Base-by-base conservation (phyloP, 306 rosid species). In the Calophaca sinica region DNA sequence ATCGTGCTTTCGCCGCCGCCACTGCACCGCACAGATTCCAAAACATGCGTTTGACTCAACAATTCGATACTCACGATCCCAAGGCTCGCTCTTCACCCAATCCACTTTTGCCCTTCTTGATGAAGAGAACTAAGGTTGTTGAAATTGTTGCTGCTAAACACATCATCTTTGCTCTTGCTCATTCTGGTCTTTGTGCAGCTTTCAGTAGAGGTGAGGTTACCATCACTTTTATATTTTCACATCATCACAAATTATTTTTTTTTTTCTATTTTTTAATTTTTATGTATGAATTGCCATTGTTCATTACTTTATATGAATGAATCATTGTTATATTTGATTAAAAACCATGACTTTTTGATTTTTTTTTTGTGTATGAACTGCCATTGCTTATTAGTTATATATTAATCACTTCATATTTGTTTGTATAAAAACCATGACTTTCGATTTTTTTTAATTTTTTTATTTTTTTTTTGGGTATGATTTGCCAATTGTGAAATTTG, bases 131-230 rank as follows among this genome's bases (percentile, higher is more conserved):
- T 3, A 93, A 89, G 70, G 84, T 93, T 32, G 88, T 88, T 53
- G 98, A 93, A 77, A 90, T 93, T 50, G 98, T 93, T 10, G 98
- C 98, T 61, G 96, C 98, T 1, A 88, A 86, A 31, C 90, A 82
- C 52, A 71, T 93, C 10, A 90, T 93, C 59, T 93, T 93, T 79
- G 94, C 96, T 54, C 92, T 93, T 20, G 89, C 92, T 3, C 98
- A 93, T 62, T 90, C 98, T 44, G 98, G 98, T 26, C 84, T 90
- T 11, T 90, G 96, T 90, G 98, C 98, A 29, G 98, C 96, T 42
- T 93, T 90, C 77, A 93, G 94, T 72, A 74, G 94, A 84, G 98
- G 98, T 91, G 80, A 63, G 54, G 61, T 6, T 8, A 1, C 39
- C 36, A 14, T 53, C 20, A 20, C 26, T 20, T 0, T 20, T 20